These are phyloP conservation scores for Neurospora hispaniola DNA, from an alignment of 495 filamentous ascomycete species.

Conservation along the genomic window DNA sequence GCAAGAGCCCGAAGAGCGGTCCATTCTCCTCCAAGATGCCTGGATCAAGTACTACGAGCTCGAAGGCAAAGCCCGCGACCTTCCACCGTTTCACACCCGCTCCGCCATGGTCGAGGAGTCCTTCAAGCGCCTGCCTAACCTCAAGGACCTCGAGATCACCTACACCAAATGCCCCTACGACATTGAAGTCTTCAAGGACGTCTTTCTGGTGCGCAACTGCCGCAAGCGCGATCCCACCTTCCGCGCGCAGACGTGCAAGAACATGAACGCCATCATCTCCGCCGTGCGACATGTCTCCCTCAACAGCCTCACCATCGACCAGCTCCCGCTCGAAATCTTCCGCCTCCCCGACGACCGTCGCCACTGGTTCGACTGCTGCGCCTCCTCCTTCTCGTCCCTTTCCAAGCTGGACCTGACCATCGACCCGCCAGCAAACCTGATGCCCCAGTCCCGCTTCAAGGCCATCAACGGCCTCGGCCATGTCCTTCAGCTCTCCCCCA, in stretches of 20 bases:
- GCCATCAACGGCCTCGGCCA: constrained; percentile 35
- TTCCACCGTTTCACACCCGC: constrained; percentile 31
- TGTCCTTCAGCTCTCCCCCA: constrained; percentile 29
- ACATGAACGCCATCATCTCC: constrained; percentile 33
- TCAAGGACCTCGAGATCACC: constrained; percentile 31
- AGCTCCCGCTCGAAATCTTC: constrained; percentile 37
- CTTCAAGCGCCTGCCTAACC: constrained; percentile 33
- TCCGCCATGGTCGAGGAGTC: constrained; percentile 29
- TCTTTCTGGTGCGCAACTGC: constrained; percentile 30
- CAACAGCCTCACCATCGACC: constrained; percentile 32
- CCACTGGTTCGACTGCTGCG: constrained; percentile 36
- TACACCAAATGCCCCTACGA: constrained; percentile 32
- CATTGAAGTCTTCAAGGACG: constrained; percentile 27
- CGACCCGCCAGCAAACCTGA: constrained; percentile 24
- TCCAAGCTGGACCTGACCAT: constrained; percentile 29
- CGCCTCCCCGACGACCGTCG: constrained; percentile 24
- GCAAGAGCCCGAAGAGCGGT: constrained; percentile 27
- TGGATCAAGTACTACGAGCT: constrained; percentile 29
- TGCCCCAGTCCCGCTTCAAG: constrained; percentile 25
- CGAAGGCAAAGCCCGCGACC: constrained; percentile 20
- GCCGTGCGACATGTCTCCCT: constrained; percentile 30
- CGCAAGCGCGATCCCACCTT: constrained; percentile 25
- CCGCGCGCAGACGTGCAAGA: constrained; percentile 29
- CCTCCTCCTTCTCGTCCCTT: constrained; percentile 29
- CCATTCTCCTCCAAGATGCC: constrained; percentile 26